Percentiles rank a stretch among this genome's conserved stretches.
These are phyloP conservation scores for Phytophthora sojae DNA, from an alignment of 352 stramenopile genomes.

Conservation along the genomic window DNA sequence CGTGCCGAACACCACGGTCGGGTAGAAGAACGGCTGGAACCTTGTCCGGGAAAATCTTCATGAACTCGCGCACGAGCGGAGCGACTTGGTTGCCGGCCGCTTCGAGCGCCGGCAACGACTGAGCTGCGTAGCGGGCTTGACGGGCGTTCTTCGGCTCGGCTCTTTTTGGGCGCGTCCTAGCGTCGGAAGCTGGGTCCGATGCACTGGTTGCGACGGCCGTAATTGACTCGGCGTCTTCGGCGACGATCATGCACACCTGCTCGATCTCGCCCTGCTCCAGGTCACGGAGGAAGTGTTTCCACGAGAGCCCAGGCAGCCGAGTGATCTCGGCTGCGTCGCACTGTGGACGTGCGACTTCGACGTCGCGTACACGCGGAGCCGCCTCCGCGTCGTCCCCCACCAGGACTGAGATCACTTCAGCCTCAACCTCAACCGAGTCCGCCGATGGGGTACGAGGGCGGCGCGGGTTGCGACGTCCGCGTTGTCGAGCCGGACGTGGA, in stretches of 20 bases:
- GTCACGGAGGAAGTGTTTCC: constrained; percentile 32
- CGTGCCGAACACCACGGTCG: constrained; percentile 31
- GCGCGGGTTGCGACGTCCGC: constrained; percentile 10
- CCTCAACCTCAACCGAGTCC: constrained; percentile 5
- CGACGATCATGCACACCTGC: constrained; percentile 25
- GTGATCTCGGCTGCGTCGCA: constrained; percentile 9
- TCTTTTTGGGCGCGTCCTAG: constrained; percentile 5
- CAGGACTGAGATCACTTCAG: constrained; percentile 10
- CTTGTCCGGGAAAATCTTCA: constrained; percentile 35
- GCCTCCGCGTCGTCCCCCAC: neutral
- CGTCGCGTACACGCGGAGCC: neutral
- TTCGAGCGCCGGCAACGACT: constrained; percentile 19
- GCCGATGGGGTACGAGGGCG: neutral
- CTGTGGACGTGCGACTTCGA: constrained; percentile 11
- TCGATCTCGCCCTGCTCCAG: constrained; percentile 31
- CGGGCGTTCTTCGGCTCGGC: constrained; percentile 18
- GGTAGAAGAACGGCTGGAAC: constrained; percentile 20
- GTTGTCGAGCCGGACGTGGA: constrained; percentile 9
- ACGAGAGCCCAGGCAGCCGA: constrained; percentile 4
- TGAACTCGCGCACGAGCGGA: constrained; percentile 13
- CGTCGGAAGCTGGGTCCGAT: neutral
- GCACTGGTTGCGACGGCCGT: constrained; percentile 3
- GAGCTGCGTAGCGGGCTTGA: constrained; percentile 24
- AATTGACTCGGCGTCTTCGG: constrained; percentile 1
- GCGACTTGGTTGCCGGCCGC: constrained; percentile 10